Percentiles rank a stretch among this genome's conserved stretches.
phyloP scores from a whole-genome alignment of 352 stramenopile species.

The Phytophthora pini region DNA sequence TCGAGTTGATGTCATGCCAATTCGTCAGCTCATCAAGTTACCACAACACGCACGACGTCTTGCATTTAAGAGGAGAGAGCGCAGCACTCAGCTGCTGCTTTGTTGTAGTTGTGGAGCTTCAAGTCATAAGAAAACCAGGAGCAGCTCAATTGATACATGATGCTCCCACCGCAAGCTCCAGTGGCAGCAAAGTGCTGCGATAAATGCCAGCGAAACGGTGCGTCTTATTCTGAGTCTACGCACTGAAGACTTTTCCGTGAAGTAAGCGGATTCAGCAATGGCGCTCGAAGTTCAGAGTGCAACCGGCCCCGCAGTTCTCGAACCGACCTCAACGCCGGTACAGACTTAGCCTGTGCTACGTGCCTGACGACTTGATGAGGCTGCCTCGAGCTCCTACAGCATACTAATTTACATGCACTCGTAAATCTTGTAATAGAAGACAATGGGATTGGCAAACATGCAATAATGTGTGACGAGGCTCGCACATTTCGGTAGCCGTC shows the following conservation, averaged over 20 bases:
- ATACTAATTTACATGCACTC: not conserved
- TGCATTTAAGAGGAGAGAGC: not conserved
- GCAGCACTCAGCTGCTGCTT: not conserved
- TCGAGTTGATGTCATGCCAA: not conserved
- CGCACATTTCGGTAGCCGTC: conserved; percentile 9
- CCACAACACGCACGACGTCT: not conserved
- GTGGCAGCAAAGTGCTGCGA: too few species aligned
- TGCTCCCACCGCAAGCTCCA: too few species aligned
- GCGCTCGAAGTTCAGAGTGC: conserved; percentile 1
- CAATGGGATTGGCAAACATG: not conserved
- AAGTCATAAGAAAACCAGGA: not conserved
- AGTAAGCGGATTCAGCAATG: conserved; percentile 7
- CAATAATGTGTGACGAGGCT: conserved; percentile 19
- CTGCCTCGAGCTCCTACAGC: not conserved
- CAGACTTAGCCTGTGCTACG: conserved; percentile 1
- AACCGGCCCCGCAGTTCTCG: conserved; percentile 1
- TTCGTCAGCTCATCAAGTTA: conserved; percentile 14
- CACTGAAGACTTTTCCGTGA: conserved; percentile 7
- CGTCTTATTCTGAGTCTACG: conserved; percentile 4
- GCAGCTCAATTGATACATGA: too few species aligned
- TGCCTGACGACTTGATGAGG: not conserved
- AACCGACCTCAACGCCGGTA: conserved; percentile 1
- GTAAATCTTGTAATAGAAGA: not conserved
- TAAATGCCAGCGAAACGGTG: not conserved
- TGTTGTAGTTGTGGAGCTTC: not conserved